Base-by-base conservation (phyloP, 371 early-diverging fungal species). In the Zancudomyces culisetae region DNA sequence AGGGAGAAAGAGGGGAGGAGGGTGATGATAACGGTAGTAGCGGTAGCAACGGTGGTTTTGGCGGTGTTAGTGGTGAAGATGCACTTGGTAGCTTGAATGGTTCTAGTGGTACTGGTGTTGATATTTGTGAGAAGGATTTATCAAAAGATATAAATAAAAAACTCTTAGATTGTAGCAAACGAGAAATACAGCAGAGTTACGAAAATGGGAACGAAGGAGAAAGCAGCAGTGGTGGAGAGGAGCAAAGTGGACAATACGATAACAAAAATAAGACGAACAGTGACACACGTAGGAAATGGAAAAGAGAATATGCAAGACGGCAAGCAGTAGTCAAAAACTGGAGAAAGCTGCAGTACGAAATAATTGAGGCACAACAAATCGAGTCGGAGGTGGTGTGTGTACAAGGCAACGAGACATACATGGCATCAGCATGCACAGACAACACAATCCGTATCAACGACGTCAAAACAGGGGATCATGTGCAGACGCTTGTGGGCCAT, bases 341-440 rank as follows among this genome's bases (percentile, higher is more conserved):
- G 90, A 74, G 87, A 54, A 72, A 69, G 43, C 78, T 82, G 51
- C 77, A 76, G 45, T 83, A 74, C 62, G 69, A 59, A 10, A 54
- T 72, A 52, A 70, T 65, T 13, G 66, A 62, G 18, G 64, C 85
- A 10, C 62, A 64, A 27, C 90, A 86, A 19, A 90, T 91, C 62
- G 74, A 78, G 2, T 88, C 87, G 66, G 87, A 87, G 54, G 80
- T 95, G 27, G 77, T 86, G 75, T 84, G 84, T 42, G 71, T 87
- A 1, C 87, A 91, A 55, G 83, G 81, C 60, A 85, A 88, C 63
- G 90, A 88, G 51, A 58, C 67, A 42, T 62, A 60, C 43, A 65
- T 92, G 28, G 81, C 88, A 23, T 83, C 90, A 0, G 92, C 88
- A 35, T 83, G 85, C 15, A 85, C 81, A 56, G 92, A 90, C 63